phyloP scores from a whole-genome alignment of 345 rosid genomes.

The Aquilaria malaccensis region DNA sequence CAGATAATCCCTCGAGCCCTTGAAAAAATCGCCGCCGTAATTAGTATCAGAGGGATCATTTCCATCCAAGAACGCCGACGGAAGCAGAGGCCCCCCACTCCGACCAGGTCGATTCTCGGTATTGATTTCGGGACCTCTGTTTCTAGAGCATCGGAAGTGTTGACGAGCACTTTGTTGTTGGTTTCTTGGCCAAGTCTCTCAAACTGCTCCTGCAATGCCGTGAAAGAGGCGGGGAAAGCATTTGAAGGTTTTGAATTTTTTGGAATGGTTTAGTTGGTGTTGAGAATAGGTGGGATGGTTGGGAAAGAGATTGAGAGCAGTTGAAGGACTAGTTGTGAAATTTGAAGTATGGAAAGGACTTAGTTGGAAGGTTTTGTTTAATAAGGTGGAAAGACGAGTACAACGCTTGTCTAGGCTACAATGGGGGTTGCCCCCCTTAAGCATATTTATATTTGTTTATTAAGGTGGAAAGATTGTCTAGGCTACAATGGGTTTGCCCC shows the following conservation, averaged over 20 bases:
- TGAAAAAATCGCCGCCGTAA: slow-evolving; percentile 12
- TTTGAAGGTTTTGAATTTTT: slow-evolving; percentile 9
- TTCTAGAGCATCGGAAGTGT: slow-evolving; percentile 39
- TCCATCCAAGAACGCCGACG: slow-evolving; percentile 12
- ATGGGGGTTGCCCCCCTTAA: too few species aligned
- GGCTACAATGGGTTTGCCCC: too few species aligned
- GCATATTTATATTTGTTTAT: too few species aligned
- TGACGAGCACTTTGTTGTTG: slow-evolving; percentile 30
- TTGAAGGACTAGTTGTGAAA: too few species aligned
- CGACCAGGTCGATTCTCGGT: slow-evolving; percentile 14
- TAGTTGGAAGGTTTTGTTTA: too few species aligned
- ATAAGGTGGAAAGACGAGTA: too few species aligned
- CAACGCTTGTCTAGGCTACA: too few species aligned
- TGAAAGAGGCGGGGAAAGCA: slow-evolving; percentile 5
- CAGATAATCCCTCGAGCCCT: slow-evolving; percentile 7
- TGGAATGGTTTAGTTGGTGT: too few species aligned
- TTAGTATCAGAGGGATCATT: slow-evolving; percentile 8
- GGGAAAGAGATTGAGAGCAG: too few species aligned
- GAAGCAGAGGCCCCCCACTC: slow-evolving; percentile 29
- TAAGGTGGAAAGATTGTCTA: too few species aligned
- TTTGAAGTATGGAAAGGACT: too few species aligned
- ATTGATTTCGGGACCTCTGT: slow-evolving; percentile 20
- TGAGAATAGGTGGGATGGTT: too few species aligned
- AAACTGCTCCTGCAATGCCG: slow-evolving; percentile 24
- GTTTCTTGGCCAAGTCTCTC: slow-evolving; percentile 22